Percentiles rank a stretch among this genome's conserved stretches.
These are phyloP conservation scores for Mortierella sp. DNA, from an alignment of 371 early-diverging fungal species.

Conservation along the genomic window DNA sequence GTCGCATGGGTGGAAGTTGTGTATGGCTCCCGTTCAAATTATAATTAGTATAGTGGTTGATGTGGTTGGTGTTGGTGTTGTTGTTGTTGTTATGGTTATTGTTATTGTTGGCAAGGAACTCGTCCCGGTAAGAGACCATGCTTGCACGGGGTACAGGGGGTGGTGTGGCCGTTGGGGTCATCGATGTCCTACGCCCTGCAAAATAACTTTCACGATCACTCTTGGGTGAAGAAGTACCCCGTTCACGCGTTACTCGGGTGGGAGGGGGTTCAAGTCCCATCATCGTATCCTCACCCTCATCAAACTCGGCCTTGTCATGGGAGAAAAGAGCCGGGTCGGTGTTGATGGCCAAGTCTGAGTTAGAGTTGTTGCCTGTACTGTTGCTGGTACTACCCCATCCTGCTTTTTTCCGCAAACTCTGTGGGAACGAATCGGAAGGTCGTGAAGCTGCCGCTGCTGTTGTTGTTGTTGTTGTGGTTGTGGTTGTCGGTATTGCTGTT, in stretches of 20 bases:
- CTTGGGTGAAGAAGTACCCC: not conserved
- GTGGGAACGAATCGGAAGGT: slow-evolving; percentile 16
- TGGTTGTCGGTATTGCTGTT: slow-evolving; percentile 1
- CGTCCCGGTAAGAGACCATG: slow-evolving; percentile 23
- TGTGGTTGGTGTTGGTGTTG: too few species aligned
- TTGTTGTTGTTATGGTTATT: too few species aligned
- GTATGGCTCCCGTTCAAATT: too few species aligned
- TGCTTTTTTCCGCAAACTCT: slow-evolving; percentile 18
- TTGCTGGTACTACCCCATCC: slow-evolving; percentile 7
- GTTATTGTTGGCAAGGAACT: not conserved
- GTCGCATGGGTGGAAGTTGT: not conserved
- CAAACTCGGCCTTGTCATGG: slow-evolving; percentile 20
- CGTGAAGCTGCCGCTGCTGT: slow-evolving; percentile 6
- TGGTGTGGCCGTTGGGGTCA: slow-evolving; percentile 8
- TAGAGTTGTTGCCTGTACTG: slow-evolving; percentile 4
- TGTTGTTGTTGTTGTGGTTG: too few species aligned
- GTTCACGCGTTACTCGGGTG: not conserved
- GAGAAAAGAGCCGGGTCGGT: not conserved
- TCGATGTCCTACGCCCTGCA: not conserved
- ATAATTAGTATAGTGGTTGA: too few species aligned
- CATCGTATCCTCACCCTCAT: slow-evolving; percentile 13
- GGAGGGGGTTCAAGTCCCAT: slow-evolving; percentile 14
- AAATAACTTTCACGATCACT: not conserved
- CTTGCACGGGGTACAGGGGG: slow-evolving; percentile 11
- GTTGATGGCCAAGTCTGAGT: slow-evolving; percentile 4